These are phyloP conservation scores for Teunomyces aglyptinius DNA, from an alignment of 805 yeast species.

Conservation along the genomic window DNA sequence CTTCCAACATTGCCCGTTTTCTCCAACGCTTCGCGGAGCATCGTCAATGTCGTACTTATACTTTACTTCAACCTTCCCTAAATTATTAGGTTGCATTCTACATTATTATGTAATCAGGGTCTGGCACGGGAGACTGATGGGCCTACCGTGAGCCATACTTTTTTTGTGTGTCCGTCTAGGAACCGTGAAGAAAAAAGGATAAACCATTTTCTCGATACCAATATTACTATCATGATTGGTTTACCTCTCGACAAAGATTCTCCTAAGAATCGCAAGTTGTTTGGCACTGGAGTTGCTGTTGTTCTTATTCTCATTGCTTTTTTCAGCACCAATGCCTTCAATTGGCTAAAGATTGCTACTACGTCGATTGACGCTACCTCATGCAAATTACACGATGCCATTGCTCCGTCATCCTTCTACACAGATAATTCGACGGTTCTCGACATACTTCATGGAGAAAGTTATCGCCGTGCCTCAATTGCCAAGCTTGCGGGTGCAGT, in stretches of 20 bases:
- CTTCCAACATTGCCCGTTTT: no score
- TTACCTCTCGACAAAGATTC: constrained; percentile 7
- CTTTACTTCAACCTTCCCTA: no score
- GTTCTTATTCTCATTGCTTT: constrained; percentile 14
- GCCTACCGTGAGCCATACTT: no score
- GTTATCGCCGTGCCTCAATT: constrained; percentile 34
- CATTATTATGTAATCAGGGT: no score
- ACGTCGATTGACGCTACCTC: constrained; percentile 14
- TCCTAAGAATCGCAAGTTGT: constrained; percentile 1
- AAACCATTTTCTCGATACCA: no score
- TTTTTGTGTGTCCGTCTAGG: no score
- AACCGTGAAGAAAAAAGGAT: no score
- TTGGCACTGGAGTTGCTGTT: constrained; percentile 10
- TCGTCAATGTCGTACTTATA: no score
- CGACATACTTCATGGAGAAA: constrained; percentile 23
- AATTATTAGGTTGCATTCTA: no score
- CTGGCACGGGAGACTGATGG: no score
- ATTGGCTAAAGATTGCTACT: constrained; percentile 16
- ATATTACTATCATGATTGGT: constrained; percentile 7
- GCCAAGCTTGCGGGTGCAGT: constrained; percentile 56
- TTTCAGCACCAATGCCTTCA: constrained; percentile 19
- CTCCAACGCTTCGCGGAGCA: no score
- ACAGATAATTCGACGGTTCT: constrained; percentile 31
- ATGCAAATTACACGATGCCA: constrained; percentile 25
- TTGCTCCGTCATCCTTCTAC: constrained; percentile 26